Percentiles rank a stretch among this genome's conserved stretches.
phyloP scores from a whole-genome alignment of 2,329 filamentous ascomycete species.

The Chalara sp. region DNA sequence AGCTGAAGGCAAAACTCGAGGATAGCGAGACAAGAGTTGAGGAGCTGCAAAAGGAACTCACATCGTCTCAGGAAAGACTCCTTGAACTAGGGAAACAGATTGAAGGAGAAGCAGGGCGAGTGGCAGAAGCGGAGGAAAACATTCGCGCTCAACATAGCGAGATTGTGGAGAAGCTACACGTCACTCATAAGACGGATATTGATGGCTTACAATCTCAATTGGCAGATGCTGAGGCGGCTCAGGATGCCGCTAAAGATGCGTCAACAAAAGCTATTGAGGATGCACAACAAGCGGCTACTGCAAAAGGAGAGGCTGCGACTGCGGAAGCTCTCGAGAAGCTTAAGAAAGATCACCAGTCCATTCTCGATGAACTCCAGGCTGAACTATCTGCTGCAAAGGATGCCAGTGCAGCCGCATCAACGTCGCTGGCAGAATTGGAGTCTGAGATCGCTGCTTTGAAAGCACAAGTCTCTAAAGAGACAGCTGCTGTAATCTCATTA shows the following conservation, averaged over 20 bases:
- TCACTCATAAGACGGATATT: constrained; percentile 20
- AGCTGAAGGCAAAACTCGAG: constrained; percentile 52
- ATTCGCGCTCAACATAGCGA: constrained; percentile 37
- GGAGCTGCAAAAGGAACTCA: constrained; percentile 48
- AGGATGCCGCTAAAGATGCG: constrained; percentile 17
- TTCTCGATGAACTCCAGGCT: constrained; percentile 22
- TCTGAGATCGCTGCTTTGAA: constrained; percentile 25
- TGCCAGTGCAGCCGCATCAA: constrained; percentile 27
- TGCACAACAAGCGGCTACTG: constrained; percentile 19
- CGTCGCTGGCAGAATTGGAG: constrained; percentile 29
- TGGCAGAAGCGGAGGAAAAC: constrained; percentile 33
- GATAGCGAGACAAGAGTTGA: constrained; percentile 52
- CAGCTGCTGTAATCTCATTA: constrained; percentile 25
- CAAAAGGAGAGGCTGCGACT: constrained; percentile 27
- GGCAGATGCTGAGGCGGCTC: constrained; percentile 18
- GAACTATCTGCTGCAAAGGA: constrained; percentile 44
- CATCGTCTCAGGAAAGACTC: constrained; percentile 48
- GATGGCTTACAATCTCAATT: constrained; percentile 22
- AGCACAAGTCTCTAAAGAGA: constrained; percentile 33
- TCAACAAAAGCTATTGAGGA: constrained; percentile 24
- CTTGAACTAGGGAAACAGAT: constrained; percentile 46
- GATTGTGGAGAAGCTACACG: constrained; percentile 34
- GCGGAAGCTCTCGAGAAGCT: constrained; percentile 32
- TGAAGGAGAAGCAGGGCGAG: constrained; percentile 32
- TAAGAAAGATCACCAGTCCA: constrained; percentile 33